A percentile compares a stretch with the other conserved stretches of the same genome.
Conservation (phyloP, 116 monocot genomes). For the Cymodocea nodosa region DNA sequence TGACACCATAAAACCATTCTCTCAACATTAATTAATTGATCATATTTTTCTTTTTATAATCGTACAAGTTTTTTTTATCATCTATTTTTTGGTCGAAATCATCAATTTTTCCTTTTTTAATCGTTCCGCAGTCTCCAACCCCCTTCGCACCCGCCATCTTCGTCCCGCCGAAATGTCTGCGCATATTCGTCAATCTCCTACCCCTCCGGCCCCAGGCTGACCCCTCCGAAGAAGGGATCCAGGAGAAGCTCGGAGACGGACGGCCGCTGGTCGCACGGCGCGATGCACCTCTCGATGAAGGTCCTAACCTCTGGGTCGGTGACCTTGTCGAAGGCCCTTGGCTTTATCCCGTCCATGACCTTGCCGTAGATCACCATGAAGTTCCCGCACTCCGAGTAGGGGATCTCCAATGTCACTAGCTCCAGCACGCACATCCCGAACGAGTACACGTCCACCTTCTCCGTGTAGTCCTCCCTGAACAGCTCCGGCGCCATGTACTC, state of each 20-base stretch:
- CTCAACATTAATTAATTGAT: too few relatives aligned
- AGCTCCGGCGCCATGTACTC: slow-evolving; percentile 86
- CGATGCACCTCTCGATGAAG: slow-evolving; percentile 60
- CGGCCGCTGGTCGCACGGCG: slow-evolving; percentile 24
- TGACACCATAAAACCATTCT: too few relatives aligned
- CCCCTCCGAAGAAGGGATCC: slow-evolving; percentile 49
- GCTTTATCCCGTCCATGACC: slow-evolving; percentile 32
- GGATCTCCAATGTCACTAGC: slow-evolving; percentile 58
- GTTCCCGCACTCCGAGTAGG: slow-evolving; percentile 62
- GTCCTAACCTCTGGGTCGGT: slow-evolving; percentile 25
- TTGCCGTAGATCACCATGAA: slow-evolving; percentile 54
- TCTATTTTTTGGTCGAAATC: too few relatives aligned
- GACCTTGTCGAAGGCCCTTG: slow-evolving; percentile 28
- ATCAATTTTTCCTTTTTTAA: too few relatives aligned
- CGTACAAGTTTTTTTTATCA: too few relatives aligned
- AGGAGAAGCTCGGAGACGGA: slow-evolving; percentile 47
- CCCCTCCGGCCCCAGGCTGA: not conserved
- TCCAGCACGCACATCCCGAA: slow-evolving; percentile 84
- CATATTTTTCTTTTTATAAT: too few relatives aligned
- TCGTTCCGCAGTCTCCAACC: too few relatives aligned
- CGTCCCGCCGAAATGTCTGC: too few relatives aligned
- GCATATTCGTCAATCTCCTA: too few relatives aligned
- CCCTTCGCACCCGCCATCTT: too few relatives aligned
- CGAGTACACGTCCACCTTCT: slow-evolving; percentile 75
- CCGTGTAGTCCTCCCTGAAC: slow-evolving; percentile 65